Evolutionary conservation across 163 green algal species (phyloP).

Genomic region (Volvox carteri): DNA sequence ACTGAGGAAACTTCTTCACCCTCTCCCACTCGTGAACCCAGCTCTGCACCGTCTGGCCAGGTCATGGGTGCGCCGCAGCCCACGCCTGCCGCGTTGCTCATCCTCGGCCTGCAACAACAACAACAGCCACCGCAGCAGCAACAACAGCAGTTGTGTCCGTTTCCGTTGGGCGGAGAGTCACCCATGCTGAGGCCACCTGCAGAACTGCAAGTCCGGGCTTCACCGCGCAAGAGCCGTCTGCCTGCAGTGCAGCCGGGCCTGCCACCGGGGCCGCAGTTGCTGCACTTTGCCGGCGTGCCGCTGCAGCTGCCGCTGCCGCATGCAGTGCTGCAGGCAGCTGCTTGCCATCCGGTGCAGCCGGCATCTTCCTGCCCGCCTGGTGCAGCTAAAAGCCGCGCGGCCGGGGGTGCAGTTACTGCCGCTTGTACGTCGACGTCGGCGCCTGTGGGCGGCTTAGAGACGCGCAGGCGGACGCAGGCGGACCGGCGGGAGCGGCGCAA

Average conservation of each 20-base stretch:
- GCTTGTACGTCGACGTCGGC: slow-evolving; percentile 14
- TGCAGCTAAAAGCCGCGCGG: not conserved
- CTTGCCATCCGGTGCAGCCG: not conserved
- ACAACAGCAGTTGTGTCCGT: not conserved
- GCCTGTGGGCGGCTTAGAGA: not conserved
- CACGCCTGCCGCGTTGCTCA: not conserved
- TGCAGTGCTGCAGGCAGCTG: not conserved
- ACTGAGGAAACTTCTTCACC: slow-evolving; percentile 1
- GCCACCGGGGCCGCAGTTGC: not conserved
- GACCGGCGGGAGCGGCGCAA: slow-evolving; percentile 51
- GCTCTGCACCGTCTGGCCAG: slow-evolving; percentile 2
- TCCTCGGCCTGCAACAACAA: slow-evolving; percentile 16
- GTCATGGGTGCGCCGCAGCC: not conserved
- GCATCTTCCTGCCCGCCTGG: not conserved
- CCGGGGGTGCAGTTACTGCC: not conserved
- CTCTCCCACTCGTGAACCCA: not conserved
- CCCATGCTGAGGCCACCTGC: not conserved
- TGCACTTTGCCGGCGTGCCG: slow-evolving; percentile 1
- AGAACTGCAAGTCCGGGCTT: not conserved
- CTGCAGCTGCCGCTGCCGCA: slow-evolving; percentile 16
- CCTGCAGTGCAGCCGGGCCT: not conserved
- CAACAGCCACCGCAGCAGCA: slow-evolving; percentile 31
- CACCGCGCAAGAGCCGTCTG: not conserved
- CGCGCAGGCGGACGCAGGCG: not conserved
- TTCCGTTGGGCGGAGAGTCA: not conserved